Evolutionary conservation across 2,329 filamentous ascomycete genomes (phyloP), one percentile per base, ranked within the genome.

Genomic region (Dichotomopilus funicola): DNA sequence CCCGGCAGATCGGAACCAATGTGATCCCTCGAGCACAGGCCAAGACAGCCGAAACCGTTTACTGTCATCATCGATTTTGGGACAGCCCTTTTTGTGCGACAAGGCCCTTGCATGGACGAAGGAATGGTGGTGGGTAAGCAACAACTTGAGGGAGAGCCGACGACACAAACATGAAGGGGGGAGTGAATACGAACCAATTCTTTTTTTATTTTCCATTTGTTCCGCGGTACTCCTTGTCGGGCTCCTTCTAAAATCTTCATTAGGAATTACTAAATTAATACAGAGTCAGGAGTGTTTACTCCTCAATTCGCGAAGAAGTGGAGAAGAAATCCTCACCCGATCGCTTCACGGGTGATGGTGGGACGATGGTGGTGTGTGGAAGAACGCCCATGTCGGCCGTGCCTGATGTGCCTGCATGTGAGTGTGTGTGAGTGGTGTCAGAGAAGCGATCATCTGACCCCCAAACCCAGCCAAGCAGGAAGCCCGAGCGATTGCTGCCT

Each of bases 1-100:
- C 59, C 59, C 59, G 51, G 55, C 55, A 58, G 59, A 53, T 58
- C 58, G 59, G 59, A 55, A 61, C 59, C 55, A 51, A 34, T 37
- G 49, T 9, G 33, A 33, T 37, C 31, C n/a, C 6, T 43, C n/a
- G 27, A 12, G 19, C 19, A 37, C 49, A 49, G 48, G 49, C 49
- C 44, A 37, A 46, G 40, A 8, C 4, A 54, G 31, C 57, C 51
- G 36, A 42, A 49, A 42, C 49, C 49, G 37, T 56, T 35, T 37
- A 19, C 36, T 45, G 36, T 44, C 37, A 35, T 37, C 36, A 46
- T 11, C 42, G 12, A n/a, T 40, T 36, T 34, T 27, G 19, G 19
- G 19, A 27, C 19, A 27, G 19, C 19, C 19, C 19, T 27, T 27
- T 27, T 27, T 27, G 19, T 27, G 11, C 6, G 49, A 52, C 19